Base-by-base conservation (phyloP, 331 rosid genomes). In the Telfairia occidentalis region DNA sequence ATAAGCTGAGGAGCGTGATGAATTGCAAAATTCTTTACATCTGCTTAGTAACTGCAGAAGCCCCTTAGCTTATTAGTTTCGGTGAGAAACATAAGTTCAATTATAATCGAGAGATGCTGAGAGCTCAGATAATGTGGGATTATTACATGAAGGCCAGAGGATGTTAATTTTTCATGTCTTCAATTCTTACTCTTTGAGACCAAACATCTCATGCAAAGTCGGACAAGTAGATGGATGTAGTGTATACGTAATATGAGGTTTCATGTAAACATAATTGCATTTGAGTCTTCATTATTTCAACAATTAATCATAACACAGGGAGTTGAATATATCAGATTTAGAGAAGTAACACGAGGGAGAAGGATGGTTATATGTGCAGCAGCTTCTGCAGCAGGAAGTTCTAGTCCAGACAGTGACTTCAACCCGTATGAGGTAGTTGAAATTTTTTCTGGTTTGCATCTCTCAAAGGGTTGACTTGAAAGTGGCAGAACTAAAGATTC, bases 351-450 rank as follows among this genome's bases (percentile, higher is more conserved):
- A 6, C 74, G 37, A 23, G 53, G 23, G 53, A 67, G 37, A 40
- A 78, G 75, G 50, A 85, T 61, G 73, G 30, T 83, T 63, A 66
- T 86, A 19, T 73, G 86, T 73, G 82, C 87, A 16, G 87, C 96
- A 5, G 90, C 97, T 2, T 89, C 97, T 81, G 93, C 98, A 0
- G 96, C 97, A 29, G 98, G 98, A 82, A 91, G 92, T 83, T 86
- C 98, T 73, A 91, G 79, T 84, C 79, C 96, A 34, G 90, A 83
- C 74, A 77, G 87, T 46, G 92, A 86, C 77, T 63, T 84, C 4
- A 90, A 90, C 73, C 98, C 97, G 8, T 92, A 90, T 57, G 92
- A 95, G 96, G 97, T 94, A 59, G 50, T 73, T 57, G 6, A 18
- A 71, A 37, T 28, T 11, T 29, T 66, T 2, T 50, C 23, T 1